A percentile compares a stretch with the other conserved stretches of the same genome.
Evolutionary conservation across 2,329 filamentous ascomycete species (phyloP).

Genomic region (Huntiella savannae): DNA sequence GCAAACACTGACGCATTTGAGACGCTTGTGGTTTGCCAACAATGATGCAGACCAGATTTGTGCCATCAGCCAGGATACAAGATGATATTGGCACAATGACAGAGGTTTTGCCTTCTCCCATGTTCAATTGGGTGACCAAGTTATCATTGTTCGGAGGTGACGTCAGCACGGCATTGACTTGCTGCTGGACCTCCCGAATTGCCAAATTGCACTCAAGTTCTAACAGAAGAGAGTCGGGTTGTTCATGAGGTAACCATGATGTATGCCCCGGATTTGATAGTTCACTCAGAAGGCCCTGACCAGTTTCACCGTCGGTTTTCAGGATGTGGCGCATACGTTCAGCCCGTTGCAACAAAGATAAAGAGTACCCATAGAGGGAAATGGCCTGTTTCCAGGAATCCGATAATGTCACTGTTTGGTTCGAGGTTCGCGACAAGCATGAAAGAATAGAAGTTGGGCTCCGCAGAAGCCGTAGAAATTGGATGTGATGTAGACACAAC

Average conservation of each 20-base stretch:
- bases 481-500: too few species aligned
- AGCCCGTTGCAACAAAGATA: slow-evolving; percentile 24
- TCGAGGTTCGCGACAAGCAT: slow-evolving; percentile 15
- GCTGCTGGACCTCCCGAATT: slow-evolving; percentile 38
- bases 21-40: slow-evolving; percentile 40
- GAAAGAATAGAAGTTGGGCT: slow-evolving; percentile 20
- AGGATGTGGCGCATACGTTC: slow-evolving; percentile 19
- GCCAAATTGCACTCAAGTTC: slow-evolving; percentile 44
- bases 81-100: slow-evolving; percentile 49
- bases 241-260: slow-evolving; percentile 31
- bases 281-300: slow-evolving; percentile 21
- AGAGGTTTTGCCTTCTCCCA: slow-evolving; percentile 53
- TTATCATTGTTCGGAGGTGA: slow-evolving; percentile 22
- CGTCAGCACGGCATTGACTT: slow-evolving; percentile 39
- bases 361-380: slow-evolving; percentile 21
- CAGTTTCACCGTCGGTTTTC: slow-evolving; percentile 8
- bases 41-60: slow-evolving; percentile 34
- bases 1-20: slow-evolving; percentile 40
- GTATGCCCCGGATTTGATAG: slow-evolving; percentile 31
- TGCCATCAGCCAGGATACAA: slow-evolving; percentile 29
- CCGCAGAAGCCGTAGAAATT: too few species aligned
- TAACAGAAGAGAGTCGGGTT: slow-evolving; percentile 42
- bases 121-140: slow-evolving; percentile 45
- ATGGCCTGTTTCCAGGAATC: slow-evolving; percentile 20
- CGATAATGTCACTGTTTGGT: slow-evolving; percentile 12